phyloP scores from a whole-genome alignment of 331 rosid species.

The Erythrophleum ivorense region DNA sequence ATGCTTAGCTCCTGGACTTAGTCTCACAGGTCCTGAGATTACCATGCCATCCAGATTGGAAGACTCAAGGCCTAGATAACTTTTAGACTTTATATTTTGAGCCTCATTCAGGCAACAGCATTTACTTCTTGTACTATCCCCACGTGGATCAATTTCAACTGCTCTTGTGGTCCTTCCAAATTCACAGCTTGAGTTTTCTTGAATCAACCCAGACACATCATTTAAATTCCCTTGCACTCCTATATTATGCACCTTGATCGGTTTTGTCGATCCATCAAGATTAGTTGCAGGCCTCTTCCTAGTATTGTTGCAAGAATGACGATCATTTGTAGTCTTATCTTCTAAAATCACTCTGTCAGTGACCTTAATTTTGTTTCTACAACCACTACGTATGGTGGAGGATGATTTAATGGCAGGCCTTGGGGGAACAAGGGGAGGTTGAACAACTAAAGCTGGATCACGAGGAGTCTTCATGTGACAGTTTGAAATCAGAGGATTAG shows the following conservation, averaged over 20 bases:
- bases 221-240: constrained; percentile 28
- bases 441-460: constrained; percentile 49
- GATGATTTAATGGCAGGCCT: constrained; percentile 43
- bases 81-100: constrained; percentile 41
- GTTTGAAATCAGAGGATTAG: constrained; percentile 52
- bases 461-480: constrained; percentile 50
- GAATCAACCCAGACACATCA: constrained; percentile 41
- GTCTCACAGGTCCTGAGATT: constrained; percentile 74
- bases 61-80: constrained; percentile 47
- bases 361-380: constrained; percentile 49
- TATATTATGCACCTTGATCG: constrained; percentile 44
- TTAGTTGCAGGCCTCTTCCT: constrained; percentile 54
- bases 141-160: constrained; percentile 44
- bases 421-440: constrained; percentile 51
- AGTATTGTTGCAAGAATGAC: constrained; percentile 54
- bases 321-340: constrained; percentile 52
- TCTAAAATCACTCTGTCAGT: constrained; percentile 59
- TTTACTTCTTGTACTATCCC: constrained; percentile 48
- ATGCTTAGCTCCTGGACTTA: constrained; percentile 81
- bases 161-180: constrained; percentile 43
- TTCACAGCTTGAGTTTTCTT: constrained; percentile 45
- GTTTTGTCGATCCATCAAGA: constrained; percentile 57
- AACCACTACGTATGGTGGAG: constrained; percentile 44
- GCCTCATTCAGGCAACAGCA: constrained; percentile 47
- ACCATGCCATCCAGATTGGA: constrained; percentile 49